phyloP scores from a whole-genome alignment of 768 basidiomycete species.

The Clitopilus passeckerianus region DNA sequence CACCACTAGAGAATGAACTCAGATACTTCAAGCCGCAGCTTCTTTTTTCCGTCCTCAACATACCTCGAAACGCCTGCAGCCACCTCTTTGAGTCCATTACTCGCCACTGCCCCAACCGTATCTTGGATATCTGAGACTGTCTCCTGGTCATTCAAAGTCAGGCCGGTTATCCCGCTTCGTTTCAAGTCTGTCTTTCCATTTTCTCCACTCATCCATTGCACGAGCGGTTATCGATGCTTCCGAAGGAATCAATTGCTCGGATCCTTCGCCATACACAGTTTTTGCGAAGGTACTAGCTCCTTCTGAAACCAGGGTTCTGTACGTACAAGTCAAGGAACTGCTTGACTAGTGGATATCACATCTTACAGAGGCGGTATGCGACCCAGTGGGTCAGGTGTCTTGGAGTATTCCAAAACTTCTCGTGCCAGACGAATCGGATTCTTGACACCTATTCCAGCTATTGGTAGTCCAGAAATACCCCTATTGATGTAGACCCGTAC shows the following conservation, averaged over 20 bases:
- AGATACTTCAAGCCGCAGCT: neutral
- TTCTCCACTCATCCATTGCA: constrained; percentile 50
- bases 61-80: constrained; percentile 79
- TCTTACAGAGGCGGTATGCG: constrained; percentile 68
- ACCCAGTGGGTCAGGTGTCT: constrained; percentile 43
- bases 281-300: constrained; percentile 59
- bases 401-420: constrained; percentile 49
- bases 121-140: constrained; percentile 46
- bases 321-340: neutral
- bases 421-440: constrained; percentile 67
- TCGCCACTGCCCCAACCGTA: constrained; percentile 77
- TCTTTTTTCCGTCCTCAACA: neutral
- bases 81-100: constrained; percentile 36
- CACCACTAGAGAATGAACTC: constrained; percentile 48
- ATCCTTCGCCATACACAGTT: constrained; percentile 6
- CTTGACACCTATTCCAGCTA: constrained; percentile 45
- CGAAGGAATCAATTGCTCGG: constrained; percentile 29
- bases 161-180: neutral
- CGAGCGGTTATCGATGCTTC: constrained; percentile 44
- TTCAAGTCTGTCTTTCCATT: constrained; percentile 51
- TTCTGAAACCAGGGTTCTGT: constrained; percentile 53
- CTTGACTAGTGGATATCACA: neutral
- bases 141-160: neutral
- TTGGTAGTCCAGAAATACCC: neutral
- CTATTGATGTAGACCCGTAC: constrained; percentile 24